phyloP scores from a whole-genome alignment of 2,329 filamentous ascomycete genomes.

The Calonectria fujianensis region DNA sequence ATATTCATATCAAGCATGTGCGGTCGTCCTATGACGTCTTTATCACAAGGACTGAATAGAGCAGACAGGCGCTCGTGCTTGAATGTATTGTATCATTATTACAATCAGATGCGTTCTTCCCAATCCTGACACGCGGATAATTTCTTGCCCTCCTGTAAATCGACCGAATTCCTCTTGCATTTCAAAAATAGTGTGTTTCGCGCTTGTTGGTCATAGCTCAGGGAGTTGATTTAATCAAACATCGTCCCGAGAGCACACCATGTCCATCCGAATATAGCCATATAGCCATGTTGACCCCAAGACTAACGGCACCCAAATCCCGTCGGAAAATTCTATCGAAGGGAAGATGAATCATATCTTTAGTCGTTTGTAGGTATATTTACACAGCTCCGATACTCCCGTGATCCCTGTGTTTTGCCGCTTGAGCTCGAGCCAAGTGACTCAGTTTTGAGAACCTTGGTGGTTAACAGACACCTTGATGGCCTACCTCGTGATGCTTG shows the following conservation, averaged over 20 bases:
- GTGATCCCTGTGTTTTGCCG: not conserved
- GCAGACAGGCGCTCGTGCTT: not conserved
- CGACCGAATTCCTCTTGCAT: not conserved
- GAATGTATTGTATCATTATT: not conserved
- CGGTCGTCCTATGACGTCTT: not conserved
- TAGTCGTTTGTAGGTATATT: not conserved
- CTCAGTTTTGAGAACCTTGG: not conserved
- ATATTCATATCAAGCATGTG: not conserved
- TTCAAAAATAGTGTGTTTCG: not conserved
- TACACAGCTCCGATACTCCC: not conserved
- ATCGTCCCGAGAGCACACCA: not conserved
- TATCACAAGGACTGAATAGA: not conserved
- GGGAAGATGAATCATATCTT: not conserved
- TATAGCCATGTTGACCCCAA: not conserved
- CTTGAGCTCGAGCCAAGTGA: not conserved
- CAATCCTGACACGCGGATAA: not conserved
- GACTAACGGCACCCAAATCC: not conserved
- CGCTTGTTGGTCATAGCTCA: not conserved
- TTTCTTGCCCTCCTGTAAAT: not conserved
- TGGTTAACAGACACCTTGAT: conserved; percentile 9
- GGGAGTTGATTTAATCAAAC: not conserved
- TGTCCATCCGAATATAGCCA: not conserved
- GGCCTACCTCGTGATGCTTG: not conserved
- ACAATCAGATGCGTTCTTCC: not conserved
- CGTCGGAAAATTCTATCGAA: not conserved